Base-by-base conservation (phyloP, 805 yeast species). In the Kodamaea fukazawae region DNA sequence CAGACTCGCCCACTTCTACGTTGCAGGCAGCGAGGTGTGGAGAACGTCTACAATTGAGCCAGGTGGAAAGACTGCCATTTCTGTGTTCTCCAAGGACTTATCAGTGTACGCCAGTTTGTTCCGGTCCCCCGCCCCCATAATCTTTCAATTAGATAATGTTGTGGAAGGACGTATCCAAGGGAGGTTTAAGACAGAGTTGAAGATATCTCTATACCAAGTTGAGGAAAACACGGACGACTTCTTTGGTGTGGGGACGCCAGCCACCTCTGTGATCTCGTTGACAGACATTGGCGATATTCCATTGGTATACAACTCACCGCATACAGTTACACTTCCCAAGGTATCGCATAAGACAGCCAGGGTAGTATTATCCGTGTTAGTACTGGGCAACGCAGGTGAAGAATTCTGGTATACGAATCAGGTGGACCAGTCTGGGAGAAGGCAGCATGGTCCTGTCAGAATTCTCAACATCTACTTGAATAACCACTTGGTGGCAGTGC, bases 41-140 rank as follows among this genome's bases (percentile, higher is more conserved):
- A 75, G 96, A n/a, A 80, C 87, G 1, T 82, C 91, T 2, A 88
- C 96, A 2, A 79, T 41, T 60, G 81, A 50, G 60, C 96, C 96
- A 3, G 64, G 67, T 33, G 58, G 63, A 32, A 73, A 75, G 7
- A 75, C 67, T 47, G 76, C 84, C 17, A 51, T 59, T 4, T 23
- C 35, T 7, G n/a, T 31, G n/a, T 62, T 73, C 40, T 64, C 72
- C 22, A 86, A 84, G 54, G 96, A 88, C 55, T 73, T 86, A 1
- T 71, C 89, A 2, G 56, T 63, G 11, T 86, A 76, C 54, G 50
- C 70, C 6, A 47, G 64, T 0, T 56, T 86, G 25, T 84, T 87
- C 56, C 46, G 57, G 26, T 48, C 65, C 10, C 65, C 67, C 3
- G 50, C 68, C 5, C 57, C 70, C 5, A 50, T 79, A 16, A 61